Evolutionary conservation across 768 basidiomycete genomes (phyloP).

Genomic region (Rhodocollybia butyracea): DNA sequence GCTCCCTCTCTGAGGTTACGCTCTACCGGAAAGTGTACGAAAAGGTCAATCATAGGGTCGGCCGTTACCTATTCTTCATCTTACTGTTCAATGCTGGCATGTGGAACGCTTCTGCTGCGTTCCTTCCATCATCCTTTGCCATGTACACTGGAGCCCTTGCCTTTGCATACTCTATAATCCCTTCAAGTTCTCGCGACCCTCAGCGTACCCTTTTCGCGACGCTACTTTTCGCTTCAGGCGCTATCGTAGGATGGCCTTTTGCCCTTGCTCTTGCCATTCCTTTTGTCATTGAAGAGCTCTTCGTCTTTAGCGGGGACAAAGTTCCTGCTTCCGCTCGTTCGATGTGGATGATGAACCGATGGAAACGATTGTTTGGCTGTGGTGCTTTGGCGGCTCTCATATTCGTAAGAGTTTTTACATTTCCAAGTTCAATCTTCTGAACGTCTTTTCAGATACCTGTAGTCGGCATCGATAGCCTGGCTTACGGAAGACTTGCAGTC

Average conservation of each 20-base stretch:
- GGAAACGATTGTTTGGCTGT: slow-evolving; percentile 51
- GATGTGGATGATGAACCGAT: slow-evolving; percentile 62
- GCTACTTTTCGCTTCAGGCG: slow-evolving; percentile 72
- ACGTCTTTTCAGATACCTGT: slow-evolving; percentile 67
- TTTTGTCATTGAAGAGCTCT: slow-evolving; percentile 87
- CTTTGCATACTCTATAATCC: slow-evolving; percentile 62
- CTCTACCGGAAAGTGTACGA: slow-evolving; percentile 81
- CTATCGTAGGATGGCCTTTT: slow-evolving; percentile 96
- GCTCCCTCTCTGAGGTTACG: slow-evolving; percentile 72
- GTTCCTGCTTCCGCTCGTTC: slow-evolving; percentile 41
- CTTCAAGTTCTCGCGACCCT: slow-evolving; percentile 49
- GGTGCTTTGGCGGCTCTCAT: slow-evolving; percentile 57
- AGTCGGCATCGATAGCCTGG: slow-evolving; percentile 76
- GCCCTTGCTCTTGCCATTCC: slow-evolving; percentile 84
- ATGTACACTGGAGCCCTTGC: slow-evolving; percentile 88
- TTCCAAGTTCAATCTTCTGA: slow-evolving; percentile 1
- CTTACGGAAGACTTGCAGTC: slow-evolving; percentile 75
- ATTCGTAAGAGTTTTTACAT: slow-evolving; percentile 43
- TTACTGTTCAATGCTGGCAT: slow-evolving; percentile 85
- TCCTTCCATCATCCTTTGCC: slow-evolving; percentile 93
- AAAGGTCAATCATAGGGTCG: slow-evolving; percentile 83
- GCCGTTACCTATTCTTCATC: slow-evolving; percentile 91
- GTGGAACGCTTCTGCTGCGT: slow-evolving; percentile 90
- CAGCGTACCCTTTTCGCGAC: slow-evolving; percentile 65
- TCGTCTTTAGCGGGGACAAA: slow-evolving; percentile 67